Conservation (phyloP, 1,284 basidiomycete genomes). For the Malassezia psittaci region DNA sequence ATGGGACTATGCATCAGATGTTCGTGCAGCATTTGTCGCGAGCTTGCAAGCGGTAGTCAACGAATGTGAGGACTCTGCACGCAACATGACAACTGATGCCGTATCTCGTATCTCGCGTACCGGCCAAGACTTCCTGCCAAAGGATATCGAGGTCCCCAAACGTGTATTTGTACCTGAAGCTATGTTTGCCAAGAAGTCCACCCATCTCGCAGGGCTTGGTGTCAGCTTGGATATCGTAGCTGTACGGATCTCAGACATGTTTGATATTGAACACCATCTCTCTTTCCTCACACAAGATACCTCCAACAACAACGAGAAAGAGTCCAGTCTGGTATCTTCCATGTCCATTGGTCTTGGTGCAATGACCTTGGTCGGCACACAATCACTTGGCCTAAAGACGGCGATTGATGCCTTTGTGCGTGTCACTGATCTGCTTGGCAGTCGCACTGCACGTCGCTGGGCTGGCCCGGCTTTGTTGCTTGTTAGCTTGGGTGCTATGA, state of each 20-base stretch:
- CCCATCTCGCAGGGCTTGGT: constrained; percentile 47
- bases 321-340: constrained; percentile 24
- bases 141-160: constrained; percentile 24
- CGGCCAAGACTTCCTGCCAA: constrained; percentile 69
- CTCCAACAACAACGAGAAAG: constrained; percentile 45
- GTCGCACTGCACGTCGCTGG: constrained; percentile 75
- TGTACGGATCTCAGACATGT: constrained; percentile 61
- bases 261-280: constrained; percentile 65
- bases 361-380: constrained; percentile 72
- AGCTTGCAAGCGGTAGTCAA: constrained; percentile 74
- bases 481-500: constrained; percentile 61
- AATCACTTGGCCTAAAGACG: constrained; percentile 58
- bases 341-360: constrained; percentile 55
- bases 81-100: constrained; percentile 59
- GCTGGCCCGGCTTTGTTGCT: constrained; percentile 73
- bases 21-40: constrained; percentile 65
- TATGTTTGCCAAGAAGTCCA: constrained; percentile 67
- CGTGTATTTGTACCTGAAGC: constrained; percentile 87
- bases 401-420: constrained; percentile 38
- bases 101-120: constrained; percentile 62
- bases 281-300: constrained; percentile 22
- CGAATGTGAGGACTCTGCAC: constrained; percentile 72
- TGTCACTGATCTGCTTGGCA: constrained; percentile 60
- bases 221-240: constrained; percentile 37
- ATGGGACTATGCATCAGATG: constrained; percentile 80